Conservation (phyloP, 768 basidiomycete genomes). For the Lactifluus rugatus region DNA sequence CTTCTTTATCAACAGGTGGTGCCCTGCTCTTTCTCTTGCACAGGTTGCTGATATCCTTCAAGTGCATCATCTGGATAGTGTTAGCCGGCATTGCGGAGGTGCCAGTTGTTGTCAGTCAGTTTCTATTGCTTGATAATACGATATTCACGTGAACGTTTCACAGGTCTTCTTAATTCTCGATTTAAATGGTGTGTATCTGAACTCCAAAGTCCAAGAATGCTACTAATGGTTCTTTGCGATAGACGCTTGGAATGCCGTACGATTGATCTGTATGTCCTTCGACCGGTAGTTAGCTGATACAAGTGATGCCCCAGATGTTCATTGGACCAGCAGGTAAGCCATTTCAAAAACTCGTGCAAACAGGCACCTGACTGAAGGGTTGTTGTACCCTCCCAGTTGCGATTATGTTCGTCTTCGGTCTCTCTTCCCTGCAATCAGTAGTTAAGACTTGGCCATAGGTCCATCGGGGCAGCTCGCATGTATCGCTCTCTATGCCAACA, state of each 20-base stretch:
- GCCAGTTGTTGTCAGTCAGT: neutral
- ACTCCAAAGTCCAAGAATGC: neutral
- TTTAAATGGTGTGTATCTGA: neutral
- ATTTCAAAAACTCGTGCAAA: neutral
- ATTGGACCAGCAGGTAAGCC: neutral
- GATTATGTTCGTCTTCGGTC: neutral
- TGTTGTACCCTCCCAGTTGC: neutral
- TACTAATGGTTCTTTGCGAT: neutral
- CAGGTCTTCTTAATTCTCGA: neutral
- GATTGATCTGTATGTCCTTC: neutral
- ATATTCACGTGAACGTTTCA: neutral
- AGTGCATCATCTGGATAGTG: conserved; percentile 5
- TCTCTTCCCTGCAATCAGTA: neutral
- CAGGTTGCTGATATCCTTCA: neutral
- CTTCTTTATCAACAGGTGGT: conserved; percentile 13
- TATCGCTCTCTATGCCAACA: neutral
- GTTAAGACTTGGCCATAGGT: neutral
- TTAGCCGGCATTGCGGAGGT: neutral
- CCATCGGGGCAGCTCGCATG: conserved; percentile 6
- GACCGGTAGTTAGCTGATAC: neutral
- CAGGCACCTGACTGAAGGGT: neutral
- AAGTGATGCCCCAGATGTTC: neutral
- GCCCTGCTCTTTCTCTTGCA: neutral
- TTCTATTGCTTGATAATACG: neutral
- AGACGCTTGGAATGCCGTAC: neutral